These are phyloP conservation scores for Fonsecaea nubica DNA, from an alignment of 2,329 filamentous ascomycete species.

Conservation along the genomic window DNA sequence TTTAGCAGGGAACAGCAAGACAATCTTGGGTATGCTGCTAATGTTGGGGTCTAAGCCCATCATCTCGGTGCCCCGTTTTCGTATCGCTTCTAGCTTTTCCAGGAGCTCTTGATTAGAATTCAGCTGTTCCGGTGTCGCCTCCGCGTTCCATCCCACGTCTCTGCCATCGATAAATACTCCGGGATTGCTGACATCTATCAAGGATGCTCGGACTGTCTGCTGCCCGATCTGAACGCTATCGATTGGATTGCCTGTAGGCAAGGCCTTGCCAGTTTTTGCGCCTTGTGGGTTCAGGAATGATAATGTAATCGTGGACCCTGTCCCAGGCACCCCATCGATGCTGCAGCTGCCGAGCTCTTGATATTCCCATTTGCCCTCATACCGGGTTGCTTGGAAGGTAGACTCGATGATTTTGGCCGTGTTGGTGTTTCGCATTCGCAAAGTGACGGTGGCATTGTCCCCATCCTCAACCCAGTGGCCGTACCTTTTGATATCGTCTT, in stretches of 20 bases:
- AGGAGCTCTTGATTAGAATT: constrained; percentile 55
- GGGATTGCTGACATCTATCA: constrained; percentile 70
- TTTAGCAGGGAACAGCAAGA: constrained; percentile 69
- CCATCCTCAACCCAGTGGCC: neutral
- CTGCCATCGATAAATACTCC: constrained; percentile 66
- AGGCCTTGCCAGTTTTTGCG: constrained; percentile 66
- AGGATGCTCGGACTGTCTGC: constrained; percentile 57
- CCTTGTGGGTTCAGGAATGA: constrained; percentile 69
- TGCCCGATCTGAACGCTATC: constrained; percentile 55
- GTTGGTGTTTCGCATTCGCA: constrained; percentile 74
- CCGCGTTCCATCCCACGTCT: constrained; percentile 59
- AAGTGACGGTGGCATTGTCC: constrained; percentile 48
- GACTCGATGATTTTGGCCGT: constrained; percentile 69
- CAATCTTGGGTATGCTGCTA: constrained; percentile 58
- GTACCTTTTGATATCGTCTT: neutral
- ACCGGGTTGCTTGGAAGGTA: constrained; percentile 57
- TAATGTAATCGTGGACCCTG: constrained; percentile 63
- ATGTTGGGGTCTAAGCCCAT: constrained; percentile 65
- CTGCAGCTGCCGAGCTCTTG: constrained; percentile 59
- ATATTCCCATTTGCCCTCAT: constrained; percentile 39
- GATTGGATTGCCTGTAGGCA: constrained; percentile 64
- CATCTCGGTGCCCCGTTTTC: constrained; percentile 61
- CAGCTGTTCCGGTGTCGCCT: constrained; percentile 62
- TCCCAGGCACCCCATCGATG: constrained; percentile 70
- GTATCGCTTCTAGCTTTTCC: constrained; percentile 61